A percentile compares a stretch with the other conserved stretches of the same genome.
These are phyloP conservation scores for Kodamaea ohmeri DNA, from an alignment of 1,139 yeast species.

Conservation along the genomic window DNA sequence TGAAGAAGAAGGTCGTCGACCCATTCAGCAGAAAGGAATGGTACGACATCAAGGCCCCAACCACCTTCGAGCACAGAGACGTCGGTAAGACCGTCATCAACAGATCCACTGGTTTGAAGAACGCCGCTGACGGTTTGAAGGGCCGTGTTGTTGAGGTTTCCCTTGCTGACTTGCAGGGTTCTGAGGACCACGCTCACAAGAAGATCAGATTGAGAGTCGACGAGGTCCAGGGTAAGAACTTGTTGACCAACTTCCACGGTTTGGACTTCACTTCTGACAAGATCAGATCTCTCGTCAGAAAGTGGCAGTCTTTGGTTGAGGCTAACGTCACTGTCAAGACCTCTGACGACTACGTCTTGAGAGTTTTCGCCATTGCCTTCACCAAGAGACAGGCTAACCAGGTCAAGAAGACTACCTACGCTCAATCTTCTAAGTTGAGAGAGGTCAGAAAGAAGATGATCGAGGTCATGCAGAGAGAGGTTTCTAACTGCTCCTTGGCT, in stretches of 20 bases:
- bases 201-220: constrained; percentile 87
- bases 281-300: constrained; percentile 86
- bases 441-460: constrained; percentile 79
- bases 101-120: constrained; percentile 91
- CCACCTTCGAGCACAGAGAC: constrained; percentile 90
- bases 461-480: constrained; percentile 85
- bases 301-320: constrained; percentile 92
- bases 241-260: constrained; percentile 94
- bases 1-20: constrained; percentile 94
- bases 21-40: constrained; percentile 95
- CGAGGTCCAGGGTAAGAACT: constrained; percentile 90
- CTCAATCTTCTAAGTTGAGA: constrained; percentile 87
- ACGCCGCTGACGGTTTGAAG: constrained; percentile 88
- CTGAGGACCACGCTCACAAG: constrained; percentile 91
- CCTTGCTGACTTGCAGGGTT: constrained; percentile 87
- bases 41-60: constrained; percentile 94
- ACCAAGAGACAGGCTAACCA: constrained; percentile 89
- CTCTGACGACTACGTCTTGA: constrained; percentile 83
- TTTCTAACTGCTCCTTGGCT: constrained; percentile 77
- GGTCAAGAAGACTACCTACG: constrained; percentile 87
- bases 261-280: constrained; percentile 89
- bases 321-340: constrained; percentile 91
- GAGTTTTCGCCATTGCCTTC: constrained; percentile 89
- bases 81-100: constrained; percentile 93
- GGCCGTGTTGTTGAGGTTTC: constrained; percentile 88